Evolutionary conservation across 495 filamentous ascomycete species (phyloP), one percentile per base, ranked within the genome.

Genomic region (Sphaerosporella brunnea): DNA sequence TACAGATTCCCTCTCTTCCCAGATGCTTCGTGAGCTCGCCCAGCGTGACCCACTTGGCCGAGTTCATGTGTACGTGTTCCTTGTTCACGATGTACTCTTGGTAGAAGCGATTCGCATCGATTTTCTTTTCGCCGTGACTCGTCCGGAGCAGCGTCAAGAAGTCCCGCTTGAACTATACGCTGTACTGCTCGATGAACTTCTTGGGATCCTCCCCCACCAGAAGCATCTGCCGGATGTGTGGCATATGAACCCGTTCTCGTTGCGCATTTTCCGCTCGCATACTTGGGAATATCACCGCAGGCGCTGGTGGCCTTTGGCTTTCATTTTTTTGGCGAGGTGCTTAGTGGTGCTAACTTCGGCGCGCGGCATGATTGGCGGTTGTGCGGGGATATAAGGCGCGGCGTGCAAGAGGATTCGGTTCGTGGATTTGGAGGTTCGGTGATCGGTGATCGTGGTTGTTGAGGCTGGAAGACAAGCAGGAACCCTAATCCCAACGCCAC

Each of bases 291-390:
- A 93, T 79, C 82, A 95, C 42, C 86, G 71, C 2, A 95, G 69
- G 0, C 87, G 71, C 52, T 85, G 82, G 1, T 94, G 69, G 34
- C 88, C 88, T 66, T 86, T 88, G 53, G 78, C 68, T 62, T 95
- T 95, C 64, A 93, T 74, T 63, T 84, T 80, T 65, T 96, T 96
- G 64, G 70, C 73, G 39, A 96, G 71, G 52, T 82, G 72, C 59
- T 96, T 96, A 2, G 77, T 83, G 23, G 74, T 77, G 20, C 90
- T 92, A 18, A 82, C 77, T 69, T 96, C 90, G 50, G 92, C 92
- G 66, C 79, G 79, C 46, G 81, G 81, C 92, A 96, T 97, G n/a
- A 57, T 81, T n/a, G n/a, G n/a, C n/a, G n/a, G n/a, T n/a, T n/a
- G n/a, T n/a, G n/a, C n/a, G n/a, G n/a, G n/a, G n/a, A n/a, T n/a